phyloP scores from a whole-genome alignment of 2,329 filamentous ascomycete species.

The Decorospora gaudefroyi region DNA sequence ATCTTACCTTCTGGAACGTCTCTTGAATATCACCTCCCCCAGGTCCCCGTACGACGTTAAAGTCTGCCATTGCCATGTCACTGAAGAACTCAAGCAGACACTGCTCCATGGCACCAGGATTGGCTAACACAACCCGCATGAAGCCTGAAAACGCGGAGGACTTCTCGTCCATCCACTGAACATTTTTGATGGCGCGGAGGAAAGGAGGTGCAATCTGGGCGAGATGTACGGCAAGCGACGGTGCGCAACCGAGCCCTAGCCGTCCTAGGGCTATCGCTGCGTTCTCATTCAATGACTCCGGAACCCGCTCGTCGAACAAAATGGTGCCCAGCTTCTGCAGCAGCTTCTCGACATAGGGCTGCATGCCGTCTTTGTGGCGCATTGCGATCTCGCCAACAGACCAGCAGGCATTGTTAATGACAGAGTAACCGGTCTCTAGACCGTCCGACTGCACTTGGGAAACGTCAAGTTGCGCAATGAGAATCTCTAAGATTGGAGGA shows the following conservation, averaged over 20 bases:
- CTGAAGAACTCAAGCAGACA: slow-evolving; percentile 80
- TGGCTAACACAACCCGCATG: slow-evolving; percentile 78
- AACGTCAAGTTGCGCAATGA: slow-evolving; percentile 87
- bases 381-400: slow-evolving; percentile 90
- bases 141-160: slow-evolving; percentile 92
- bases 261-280: slow-evolving; percentile 90
- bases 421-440: slow-evolving; percentile 82
- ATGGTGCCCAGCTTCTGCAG: slow-evolving; percentile 80
- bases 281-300: slow-evolving; percentile 87
- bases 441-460: slow-evolving; percentile 71
- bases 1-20: slow-evolving; percentile 70
- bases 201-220: slow-evolving; percentile 81
- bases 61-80: slow-evolving; percentile 73
- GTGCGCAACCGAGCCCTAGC: slow-evolving; percentile 77
- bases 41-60: slow-evolving; percentile 60
- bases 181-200: slow-evolving; percentile 77
- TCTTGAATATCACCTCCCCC: slow-evolving; percentile 64
- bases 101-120: slow-evolving; percentile 90
- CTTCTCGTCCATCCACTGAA: slow-evolving; percentile 91
- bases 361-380: slow-evolving; percentile 72
- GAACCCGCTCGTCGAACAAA: slow-evolving; percentile 81
- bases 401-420: slow-evolving; percentile 99
- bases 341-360: slow-evolving; percentile 75
- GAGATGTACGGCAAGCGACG: slow-evolving; percentile 77
- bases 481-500: slow-evolving; percentile 72